Evolutionary conservation across 495 filamentous ascomycete species (phyloP), one percentile per base, ranked within the genome.

Genomic region (Bacidia rubella): DNA sequence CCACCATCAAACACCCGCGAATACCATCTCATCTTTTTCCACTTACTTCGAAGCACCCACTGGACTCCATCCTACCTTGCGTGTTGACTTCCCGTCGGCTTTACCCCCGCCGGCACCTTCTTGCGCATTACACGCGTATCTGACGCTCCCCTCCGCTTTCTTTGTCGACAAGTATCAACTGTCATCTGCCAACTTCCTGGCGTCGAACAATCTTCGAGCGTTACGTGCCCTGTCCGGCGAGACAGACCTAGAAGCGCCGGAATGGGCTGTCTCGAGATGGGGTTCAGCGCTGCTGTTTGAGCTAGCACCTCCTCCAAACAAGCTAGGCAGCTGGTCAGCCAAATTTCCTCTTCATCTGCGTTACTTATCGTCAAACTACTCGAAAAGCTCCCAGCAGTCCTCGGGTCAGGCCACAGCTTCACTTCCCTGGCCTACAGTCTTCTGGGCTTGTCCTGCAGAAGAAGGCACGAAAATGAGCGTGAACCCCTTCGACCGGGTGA

Each of bases 91-190:
- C 11, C 63, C 70, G 4, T 57, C 45, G 11, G 60, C 67, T 7
- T 53, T 71, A 24, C 42, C 48, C 48, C 63, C 66, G 10, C 57
- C 64, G 2, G 57, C 65, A 25, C 58, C 64, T n/a, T 66, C 63
- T 41, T 96, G 92, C 65, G 76, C 77, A 19, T 72, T 90, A 2
- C 82, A 95, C 66, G 76, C 86, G 24, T 89, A 95, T 65, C 72
- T 95, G 47, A 90, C 86, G 7, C 79, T 98, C 24, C 92, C 92
- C n/a, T 80, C 81, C 22, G 63, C 71, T 21, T 71, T 97, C 55
- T 96, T 98, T 61, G 75, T 81, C 44, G 92, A 98, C 66, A 82
- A 83, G 64, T 92, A 96, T 65, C 85, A 89, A 59, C 75, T 94
- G 52, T 76, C 70, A 39, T 69, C 73, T 3, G 65, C 72, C 5